These are phyloP conservation scores for Striga asiatica DNA, from an alignment of 257 asterid genomes.

Conservation along the genomic window DNA sequence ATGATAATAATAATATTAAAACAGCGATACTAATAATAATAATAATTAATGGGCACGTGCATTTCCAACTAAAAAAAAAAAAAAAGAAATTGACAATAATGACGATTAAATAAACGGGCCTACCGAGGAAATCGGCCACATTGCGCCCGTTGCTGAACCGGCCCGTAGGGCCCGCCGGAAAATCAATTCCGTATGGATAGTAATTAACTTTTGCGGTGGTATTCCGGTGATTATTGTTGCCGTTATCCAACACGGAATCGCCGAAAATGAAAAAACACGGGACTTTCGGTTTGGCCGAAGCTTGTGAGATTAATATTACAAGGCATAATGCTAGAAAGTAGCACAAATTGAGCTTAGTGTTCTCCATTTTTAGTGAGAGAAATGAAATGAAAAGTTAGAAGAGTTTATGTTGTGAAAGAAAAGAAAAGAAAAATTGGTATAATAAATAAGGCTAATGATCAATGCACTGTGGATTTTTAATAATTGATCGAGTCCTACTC, in stretches of 20 bases:
- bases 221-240: constrained; percentile 25
- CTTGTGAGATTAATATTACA: background rate
- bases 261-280: constrained; percentile 39
- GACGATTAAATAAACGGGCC: background rate
- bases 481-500: too few species aligned
- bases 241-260: constrained; percentile 31
- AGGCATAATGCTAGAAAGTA: background rate
- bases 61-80: too few species aligned
- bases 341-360: background rate
- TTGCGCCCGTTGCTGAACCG: constrained; percentile 35
- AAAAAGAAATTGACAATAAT: background rate
- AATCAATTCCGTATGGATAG: constrained; percentile 34
- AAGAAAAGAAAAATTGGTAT: too few species aligned
- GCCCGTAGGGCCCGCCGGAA: constrained; percentile 32
- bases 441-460: too few species aligned
- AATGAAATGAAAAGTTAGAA: too few species aligned
- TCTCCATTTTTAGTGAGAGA: background rate
- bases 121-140: constrained; percentile 27
- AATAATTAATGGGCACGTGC: background rate
- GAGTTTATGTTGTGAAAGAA: too few species aligned
- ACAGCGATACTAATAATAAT: background rate
- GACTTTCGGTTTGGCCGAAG: constrained; percentile 14
- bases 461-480: too few species aligned
- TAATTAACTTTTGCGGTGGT: constrained; percentile 17
- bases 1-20: too few species aligned